A percentile compares a stretch with the other conserved stretches of the same genome.
These are phyloP conservation scores for Corrigiola litoralis DNA, from an alignment of 179 eudicot genomes.

Conservation along the genomic window DNA sequence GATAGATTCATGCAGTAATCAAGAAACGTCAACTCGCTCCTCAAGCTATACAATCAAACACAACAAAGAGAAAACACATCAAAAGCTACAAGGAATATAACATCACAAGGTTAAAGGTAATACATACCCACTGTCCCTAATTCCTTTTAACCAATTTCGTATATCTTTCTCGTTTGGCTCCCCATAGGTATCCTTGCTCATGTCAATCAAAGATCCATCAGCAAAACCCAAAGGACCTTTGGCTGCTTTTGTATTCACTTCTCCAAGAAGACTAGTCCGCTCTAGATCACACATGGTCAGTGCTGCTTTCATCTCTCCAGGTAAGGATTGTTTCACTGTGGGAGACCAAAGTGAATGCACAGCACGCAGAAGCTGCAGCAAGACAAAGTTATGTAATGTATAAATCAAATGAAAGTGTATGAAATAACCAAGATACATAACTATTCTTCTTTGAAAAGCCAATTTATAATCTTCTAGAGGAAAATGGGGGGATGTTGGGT, in stretches of 20 bases:
- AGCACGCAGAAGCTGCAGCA: conserved; percentile 80
- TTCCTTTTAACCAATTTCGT: conserved; percentile 91
- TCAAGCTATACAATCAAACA: too few relatives aligned
- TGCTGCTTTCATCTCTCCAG: conserved; percentile 85
- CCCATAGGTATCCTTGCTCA: conserved; percentile 57
- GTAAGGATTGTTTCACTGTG: conserved; percentile 61
- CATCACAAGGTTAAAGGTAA: not conserved
- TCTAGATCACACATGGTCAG: conserved; percentile 80
- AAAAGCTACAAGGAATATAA: not conserved
- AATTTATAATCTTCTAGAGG: not conserved
- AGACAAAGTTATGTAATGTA: not conserved
- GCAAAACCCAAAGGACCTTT: conserved; percentile 58
- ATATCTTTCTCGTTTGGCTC: conserved; percentile 77
- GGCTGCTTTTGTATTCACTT: conserved; percentile 56
- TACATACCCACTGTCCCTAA: conserved; percentile 95
- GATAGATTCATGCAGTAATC: not conserved
- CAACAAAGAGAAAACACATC: not conserved
- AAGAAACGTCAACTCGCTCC: not conserved
- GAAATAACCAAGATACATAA: not conserved
- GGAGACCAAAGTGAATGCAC: conserved; percentile 97
- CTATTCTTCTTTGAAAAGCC: not conserved
- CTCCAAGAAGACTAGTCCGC: conserved; percentile 76
- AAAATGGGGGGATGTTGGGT: not conserved
- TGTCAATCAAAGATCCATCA: conserved; percentile 62
- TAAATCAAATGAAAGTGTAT: not conserved